Percentiles rank a stretch among this genome's conserved stretches.
These are phyloP conservation scores for Pseudogymnoascus sp. DNA, from an alignment of 2,329 filamentous ascomycete genomes.

Conservation along the genomic window DNA sequence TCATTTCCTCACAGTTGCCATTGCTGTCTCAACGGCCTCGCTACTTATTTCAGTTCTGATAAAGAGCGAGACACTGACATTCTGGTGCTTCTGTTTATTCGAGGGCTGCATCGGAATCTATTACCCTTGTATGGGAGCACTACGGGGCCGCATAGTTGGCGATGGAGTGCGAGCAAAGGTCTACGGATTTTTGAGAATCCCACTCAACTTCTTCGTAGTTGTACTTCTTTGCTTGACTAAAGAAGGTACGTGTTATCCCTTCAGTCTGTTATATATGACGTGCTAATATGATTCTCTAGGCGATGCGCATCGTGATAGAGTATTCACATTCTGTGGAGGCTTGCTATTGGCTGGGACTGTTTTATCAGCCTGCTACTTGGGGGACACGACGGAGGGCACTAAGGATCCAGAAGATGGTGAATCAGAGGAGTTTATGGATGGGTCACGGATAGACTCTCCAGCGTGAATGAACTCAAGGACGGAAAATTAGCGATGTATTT, in stretches of 20 bases:
- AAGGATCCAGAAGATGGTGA: background rate
- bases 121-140: slow-evolving; percentile 47
- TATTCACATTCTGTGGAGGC: slow-evolving; percentile 11
- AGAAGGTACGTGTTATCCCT: slow-evolving; percentile 30
- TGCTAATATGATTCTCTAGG: background rate
- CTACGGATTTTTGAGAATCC: slow-evolving; percentile 52
- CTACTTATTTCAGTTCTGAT: slow-evolving; percentile 38
- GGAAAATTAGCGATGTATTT: background rate
- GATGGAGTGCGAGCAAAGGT: slow-evolving; percentile 47
- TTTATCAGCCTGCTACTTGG: slow-evolving; percentile 3
- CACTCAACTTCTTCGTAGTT: slow-evolving; percentile 52
- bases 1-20: slow-evolving; percentile 34
- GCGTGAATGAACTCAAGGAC: background rate
- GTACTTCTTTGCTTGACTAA: slow-evolving; percentile 40
- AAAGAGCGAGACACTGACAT: slow-evolving; percentile 38
- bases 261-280: slow-evolving; percentile 4
- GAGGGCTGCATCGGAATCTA: slow-evolving; percentile 53
- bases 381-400: background rate
- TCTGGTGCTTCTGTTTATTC: slow-evolving; percentile 52
- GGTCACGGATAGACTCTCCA: background rate
- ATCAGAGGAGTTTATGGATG: background rate
- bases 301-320: background rate
- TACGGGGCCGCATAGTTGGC: slow-evolving; percentile 49
- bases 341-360: slow-evolving; percentile 6
- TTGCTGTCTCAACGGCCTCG: slow-evolving; percentile 33